Evolutionary conservation across 495 filamentous ascomycete species (phyloP).

Genomic region (Acidiella bohemica): DNA sequence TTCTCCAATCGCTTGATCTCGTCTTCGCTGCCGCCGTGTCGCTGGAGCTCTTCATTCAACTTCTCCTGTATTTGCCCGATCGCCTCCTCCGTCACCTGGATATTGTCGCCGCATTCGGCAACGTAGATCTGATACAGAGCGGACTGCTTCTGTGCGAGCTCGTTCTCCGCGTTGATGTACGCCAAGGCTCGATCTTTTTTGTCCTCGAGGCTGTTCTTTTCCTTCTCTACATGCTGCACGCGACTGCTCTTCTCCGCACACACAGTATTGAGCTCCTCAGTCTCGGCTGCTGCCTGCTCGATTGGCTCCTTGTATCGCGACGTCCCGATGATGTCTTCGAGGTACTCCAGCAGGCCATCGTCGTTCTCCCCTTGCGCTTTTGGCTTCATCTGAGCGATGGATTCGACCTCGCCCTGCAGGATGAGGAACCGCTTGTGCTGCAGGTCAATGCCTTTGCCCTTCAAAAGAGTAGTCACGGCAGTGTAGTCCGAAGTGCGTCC

Average conservation of each 20-base stretch:
- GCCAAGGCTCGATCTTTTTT: slow-evolving; percentile 91
- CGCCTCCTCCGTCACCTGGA: slow-evolving; percentile 78
- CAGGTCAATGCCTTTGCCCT: slow-evolving; percentile 78
- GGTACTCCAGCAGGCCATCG: slow-evolving; percentile 88
- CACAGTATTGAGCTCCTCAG: slow-evolving; percentile 84
- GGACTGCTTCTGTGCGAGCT: slow-evolving; percentile 74
- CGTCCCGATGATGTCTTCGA: slow-evolving; percentile 97
- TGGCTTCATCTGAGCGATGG: slow-evolving; percentile 97
- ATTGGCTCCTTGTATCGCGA: slow-evolving; percentile 96
- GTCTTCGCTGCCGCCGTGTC: slow-evolving; percentile 80
- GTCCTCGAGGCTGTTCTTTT: slow-evolving; percentile 79
- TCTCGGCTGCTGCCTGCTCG: slow-evolving; percentile 77
- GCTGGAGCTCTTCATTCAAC: slow-evolving; percentile 77
- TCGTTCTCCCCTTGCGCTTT: slow-evolving; percentile 91
- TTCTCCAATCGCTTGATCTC: slow-evolving; percentile 83
- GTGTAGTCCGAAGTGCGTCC: slow-evolving; percentile 79
- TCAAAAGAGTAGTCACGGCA: slow-evolving; percentile 72
- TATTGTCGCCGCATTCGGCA: slow-evolving; percentile 71
- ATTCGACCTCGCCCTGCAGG: slow-evolving; percentile 94
- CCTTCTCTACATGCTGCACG: slow-evolving; percentile 96
- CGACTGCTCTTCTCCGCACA: slow-evolving; percentile 87
- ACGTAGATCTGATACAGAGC: slow-evolving; percentile 85
- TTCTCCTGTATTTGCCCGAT: slow-evolving; percentile 80
- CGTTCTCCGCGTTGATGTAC: slow-evolving; percentile 84
- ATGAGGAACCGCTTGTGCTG: slow-evolving; percentile 98